Conservation (phyloP, 441 rosid genomes). For the Corymbia calophylla region DNA sequence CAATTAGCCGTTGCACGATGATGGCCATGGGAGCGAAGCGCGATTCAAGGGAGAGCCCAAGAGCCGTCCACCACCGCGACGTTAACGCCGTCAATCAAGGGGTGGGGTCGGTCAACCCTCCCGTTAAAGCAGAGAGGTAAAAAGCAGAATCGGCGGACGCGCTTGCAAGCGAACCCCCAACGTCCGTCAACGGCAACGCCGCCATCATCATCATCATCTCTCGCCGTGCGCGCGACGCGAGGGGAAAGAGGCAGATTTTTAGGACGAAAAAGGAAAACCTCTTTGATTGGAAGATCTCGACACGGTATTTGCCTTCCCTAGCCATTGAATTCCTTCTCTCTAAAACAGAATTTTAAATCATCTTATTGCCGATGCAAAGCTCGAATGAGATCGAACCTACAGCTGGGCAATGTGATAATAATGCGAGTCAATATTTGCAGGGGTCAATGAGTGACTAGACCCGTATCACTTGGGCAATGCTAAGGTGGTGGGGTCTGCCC, state of each 20-base stretch:
- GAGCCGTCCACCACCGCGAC: neutral
- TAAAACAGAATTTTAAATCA: neutral
- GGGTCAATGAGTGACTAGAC: neutral
- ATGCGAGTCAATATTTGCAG: too few relatives aligned
- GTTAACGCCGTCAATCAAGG: neutral
- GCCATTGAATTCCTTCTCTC: neutral
- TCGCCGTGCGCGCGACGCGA: neutral
- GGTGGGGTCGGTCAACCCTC: neutral
- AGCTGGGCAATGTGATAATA: fast-evolving
- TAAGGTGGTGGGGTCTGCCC: fast-evolving
- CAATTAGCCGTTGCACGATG: neutral
- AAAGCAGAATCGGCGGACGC: neutral
- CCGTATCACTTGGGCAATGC: neutral
- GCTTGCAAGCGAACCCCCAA: neutral
- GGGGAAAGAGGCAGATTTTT: neutral
- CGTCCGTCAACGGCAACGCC: neutral
- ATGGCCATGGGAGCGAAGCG: neutral
- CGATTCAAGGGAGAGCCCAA: neutral
- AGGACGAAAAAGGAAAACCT: neutral
- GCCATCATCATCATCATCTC: neutral
- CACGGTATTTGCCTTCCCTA: neutral
- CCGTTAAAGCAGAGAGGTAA: neutral
- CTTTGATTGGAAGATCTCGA: neutral
- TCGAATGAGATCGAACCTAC: neutral
- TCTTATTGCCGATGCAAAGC: neutral